Conservation (phyloP, 164 flowering plant species). For the Sedum album region DNA sequence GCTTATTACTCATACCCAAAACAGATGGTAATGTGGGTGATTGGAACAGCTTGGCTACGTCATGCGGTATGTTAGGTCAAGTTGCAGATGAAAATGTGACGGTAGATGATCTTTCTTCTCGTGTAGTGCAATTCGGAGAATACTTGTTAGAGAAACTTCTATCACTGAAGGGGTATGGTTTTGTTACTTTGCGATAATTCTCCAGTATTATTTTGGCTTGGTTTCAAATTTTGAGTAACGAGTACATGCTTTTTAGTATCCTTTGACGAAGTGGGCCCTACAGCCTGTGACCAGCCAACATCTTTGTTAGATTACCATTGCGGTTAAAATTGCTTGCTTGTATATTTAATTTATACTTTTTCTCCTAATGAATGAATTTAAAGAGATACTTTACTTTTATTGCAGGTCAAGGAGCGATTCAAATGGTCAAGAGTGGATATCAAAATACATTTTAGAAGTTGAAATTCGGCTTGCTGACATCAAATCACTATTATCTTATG, state of each 20-base stretch:
- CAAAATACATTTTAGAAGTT: conserved; percentile 49
- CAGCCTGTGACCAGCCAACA: too few species aligned
- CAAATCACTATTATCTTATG: conserved; percentile 51
- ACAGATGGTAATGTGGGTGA: conserved; percentile 9
- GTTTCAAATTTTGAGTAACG: not conserved
- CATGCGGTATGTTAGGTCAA: conserved; percentile 10
- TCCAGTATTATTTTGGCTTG: not conserved
- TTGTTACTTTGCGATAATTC: not conserved
- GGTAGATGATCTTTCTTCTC: conserved; percentile 23
- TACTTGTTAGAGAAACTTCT: conserved; percentile 50
- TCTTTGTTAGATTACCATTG: not conserved
- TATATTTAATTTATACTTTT: not conserved
- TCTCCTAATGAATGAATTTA: not conserved
- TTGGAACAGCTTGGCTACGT: conserved; percentile 10
- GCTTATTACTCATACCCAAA: conserved; percentile 4
- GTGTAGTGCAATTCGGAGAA: conserved; percentile 41
- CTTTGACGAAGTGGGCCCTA: not conserved
- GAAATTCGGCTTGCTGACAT: conserved; percentile 74
- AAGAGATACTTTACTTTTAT: conserved; percentile 5
- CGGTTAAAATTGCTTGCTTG: not conserved
- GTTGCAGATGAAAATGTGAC: conserved; percentile 15
- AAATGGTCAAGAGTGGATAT: conserved; percentile 29
- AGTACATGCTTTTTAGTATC: not conserved
- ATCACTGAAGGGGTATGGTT: conserved; percentile 41
- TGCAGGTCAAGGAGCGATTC: conserved; percentile 28